Evolutionary conservation across 768 basidiomycete genomes (phyloP).

Genomic region (Russula vinacea): DNA sequence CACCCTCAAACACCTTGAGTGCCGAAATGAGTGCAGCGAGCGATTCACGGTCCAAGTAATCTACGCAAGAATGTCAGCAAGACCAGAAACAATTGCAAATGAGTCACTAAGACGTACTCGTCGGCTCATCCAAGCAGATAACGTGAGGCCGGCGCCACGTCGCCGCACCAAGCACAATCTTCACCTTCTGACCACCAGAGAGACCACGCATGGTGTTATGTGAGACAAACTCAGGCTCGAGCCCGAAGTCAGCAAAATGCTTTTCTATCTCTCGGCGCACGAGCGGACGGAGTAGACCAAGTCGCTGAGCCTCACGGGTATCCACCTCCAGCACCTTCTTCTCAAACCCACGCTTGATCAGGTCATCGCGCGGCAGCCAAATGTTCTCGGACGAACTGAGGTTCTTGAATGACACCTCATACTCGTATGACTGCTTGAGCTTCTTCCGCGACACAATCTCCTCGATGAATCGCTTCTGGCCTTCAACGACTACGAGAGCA

Average conservation of each 20-base stretch:
- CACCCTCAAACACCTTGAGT: constrained; percentile 96
- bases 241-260: constrained; percentile 98
- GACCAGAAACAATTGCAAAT: neutral
- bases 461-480: constrained; percentile 92
- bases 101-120: constrained; percentile 51
- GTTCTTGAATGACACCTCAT: constrained; percentile 94
- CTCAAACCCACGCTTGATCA: constrained; percentile 97
- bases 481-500: constrained; percentile 77
- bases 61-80: constrained; percentile 39
- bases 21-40: constrained; percentile 98
- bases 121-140: constrained; percentile 96
- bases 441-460: constrained; percentile 92
- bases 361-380: constrained; percentile 95
- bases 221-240: constrained; percentile 97
- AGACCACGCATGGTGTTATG: constrained; percentile 99
- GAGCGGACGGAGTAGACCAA: constrained; percentile 91
- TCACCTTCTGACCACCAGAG: constrained; percentile 98
- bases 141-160: constrained; percentile 99
- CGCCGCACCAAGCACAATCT: constrained; percentile 97
- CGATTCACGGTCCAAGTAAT: constrained; percentile 99
- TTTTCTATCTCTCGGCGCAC: constrained; percentile 99
- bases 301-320: constrained; percentile 94
- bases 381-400: constrained; percentile 97
- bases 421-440: constrained; percentile 99
- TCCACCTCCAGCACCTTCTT: constrained; percentile 99